Evolutionary conservation across 805 yeast genomes (phyloP).

Genomic region (Pachysolen tannophilus): DNA sequence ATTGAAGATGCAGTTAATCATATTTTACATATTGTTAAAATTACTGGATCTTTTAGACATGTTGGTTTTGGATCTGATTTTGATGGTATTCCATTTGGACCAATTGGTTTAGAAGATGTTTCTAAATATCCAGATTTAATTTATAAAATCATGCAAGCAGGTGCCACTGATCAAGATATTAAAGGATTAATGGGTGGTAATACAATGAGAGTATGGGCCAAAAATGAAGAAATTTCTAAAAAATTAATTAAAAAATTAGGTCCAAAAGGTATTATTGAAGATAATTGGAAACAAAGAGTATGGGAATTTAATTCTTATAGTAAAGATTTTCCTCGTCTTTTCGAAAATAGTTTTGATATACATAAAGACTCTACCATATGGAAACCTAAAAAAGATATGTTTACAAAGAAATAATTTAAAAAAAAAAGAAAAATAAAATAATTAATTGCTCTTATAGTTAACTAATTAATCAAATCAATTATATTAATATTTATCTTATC

Average conservation of each 20-base stretch:
- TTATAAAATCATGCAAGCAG: slow-evolving; percentile 18
- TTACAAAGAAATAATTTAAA: slow-evolving; percentile 7
- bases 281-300: slow-evolving; percentile 26
- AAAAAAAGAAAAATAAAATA: neutral
- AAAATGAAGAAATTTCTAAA: slow-evolving; percentile 19
- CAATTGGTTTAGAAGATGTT: slow-evolving; percentile 36
- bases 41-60: slow-evolving; percentile 34
- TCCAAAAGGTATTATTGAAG: slow-evolving; percentile 17
- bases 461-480: too few relatives aligned
- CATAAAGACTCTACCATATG: slow-evolving; percentile 19
- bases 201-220: slow-evolving; percentile 31
- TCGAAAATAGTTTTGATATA: slow-evolving; percentile 20
- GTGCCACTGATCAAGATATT: slow-evolving; percentile 31
- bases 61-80: slow-evolving; percentile 40
- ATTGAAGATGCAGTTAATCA: slow-evolving; percentile 37
- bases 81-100: slow-evolving; percentile 38
- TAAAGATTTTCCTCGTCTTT: slow-evolving; percentile 27
- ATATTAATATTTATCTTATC: too few relatives aligned
- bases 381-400: too few relatives aligned
- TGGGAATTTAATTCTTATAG: slow-evolving; percentile 26
- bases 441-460: too few relatives aligned
- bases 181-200: slow-evolving; percentile 29
- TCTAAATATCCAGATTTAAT: slow-evolving; percentile 37
- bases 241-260: slow-evolving; percentile 6
- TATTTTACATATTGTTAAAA: slow-evolving; percentile 27